These are phyloP conservation scores for Talaromyces nanjingensis DNA, from an alignment of 495 filamentous ascomycete species.

Conservation along the genomic window DNA sequence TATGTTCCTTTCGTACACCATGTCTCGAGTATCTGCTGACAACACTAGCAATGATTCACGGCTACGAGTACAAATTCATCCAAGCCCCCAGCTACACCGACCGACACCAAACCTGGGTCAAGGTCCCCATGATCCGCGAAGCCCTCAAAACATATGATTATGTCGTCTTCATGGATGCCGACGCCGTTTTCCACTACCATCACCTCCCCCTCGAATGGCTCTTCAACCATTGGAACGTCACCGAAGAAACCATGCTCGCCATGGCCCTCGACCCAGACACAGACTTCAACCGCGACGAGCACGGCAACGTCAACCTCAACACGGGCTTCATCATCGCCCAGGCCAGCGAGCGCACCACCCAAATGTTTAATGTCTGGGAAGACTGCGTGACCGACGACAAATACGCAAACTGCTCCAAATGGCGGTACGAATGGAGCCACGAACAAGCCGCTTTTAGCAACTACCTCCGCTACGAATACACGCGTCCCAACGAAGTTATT, in stretches of 20 bases:
- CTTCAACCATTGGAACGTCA: constrained; percentile 46
- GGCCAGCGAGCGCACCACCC: constrained; percentile 24
- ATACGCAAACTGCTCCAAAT: constrained; percentile 25
- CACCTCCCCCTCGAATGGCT: constrained; percentile 49
- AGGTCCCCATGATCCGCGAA: constrained; percentile 39
- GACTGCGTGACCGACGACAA: constrained; percentile 23
- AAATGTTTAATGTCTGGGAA: constrained; percentile 31
- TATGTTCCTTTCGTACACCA: not conserved
- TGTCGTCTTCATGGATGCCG: constrained; percentile 45
- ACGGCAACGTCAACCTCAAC: constrained; percentile 26
- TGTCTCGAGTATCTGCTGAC: not conserved
- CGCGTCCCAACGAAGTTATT: constrained; percentile 24
- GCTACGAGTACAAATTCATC: constrained; percentile 48
- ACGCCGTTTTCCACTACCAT: constrained; percentile 39
- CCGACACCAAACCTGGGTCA: constrained; percentile 40
- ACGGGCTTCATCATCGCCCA: constrained; percentile 36
- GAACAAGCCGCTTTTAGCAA: constrained; percentile 34
- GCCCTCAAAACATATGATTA: constrained; percentile 37
- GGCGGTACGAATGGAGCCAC: constrained; percentile 26
- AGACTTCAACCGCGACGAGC: constrained; percentile 22
- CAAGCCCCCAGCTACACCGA: constrained; percentile 14
- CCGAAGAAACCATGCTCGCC: constrained; percentile 31
- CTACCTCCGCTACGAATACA: constrained; percentile 29
- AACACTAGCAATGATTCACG: constrained; percentile 37
- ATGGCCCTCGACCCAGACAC: constrained; percentile 34